These are phyloP conservation scores for Saccharomycopsis javanensis DNA, from an alignment of 805 yeast species.

Conservation along the genomic window DNA sequence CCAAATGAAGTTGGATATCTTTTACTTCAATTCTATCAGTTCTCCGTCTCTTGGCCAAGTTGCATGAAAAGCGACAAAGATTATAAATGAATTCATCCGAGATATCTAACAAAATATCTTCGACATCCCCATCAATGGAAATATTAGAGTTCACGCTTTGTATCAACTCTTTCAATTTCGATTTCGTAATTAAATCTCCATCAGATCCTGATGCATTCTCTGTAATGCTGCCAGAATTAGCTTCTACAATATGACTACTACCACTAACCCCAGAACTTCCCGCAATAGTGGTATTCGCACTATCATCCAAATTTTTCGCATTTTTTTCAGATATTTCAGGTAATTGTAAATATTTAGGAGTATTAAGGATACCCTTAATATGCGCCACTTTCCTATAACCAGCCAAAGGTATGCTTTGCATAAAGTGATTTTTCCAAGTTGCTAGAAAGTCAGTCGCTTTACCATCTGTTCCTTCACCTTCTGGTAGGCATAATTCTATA, in stretches of 20 bases:
- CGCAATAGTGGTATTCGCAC: slow-evolving; percentile 2
- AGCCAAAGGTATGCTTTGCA: background rate
- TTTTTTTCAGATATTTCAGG: slow-evolving; percentile 24
- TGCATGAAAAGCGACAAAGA: slow-evolving; percentile 88
- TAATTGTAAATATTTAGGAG: slow-evolving; percentile 23
- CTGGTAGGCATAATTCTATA: background rate
- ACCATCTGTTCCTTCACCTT: background rate
- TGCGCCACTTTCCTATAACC: slow-evolving; percentile 18
- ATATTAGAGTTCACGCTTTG: slow-evolving; percentile 81
- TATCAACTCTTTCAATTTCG: slow-evolving; percentile 83
- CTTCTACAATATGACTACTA: background rate
- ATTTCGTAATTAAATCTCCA: slow-evolving; percentile 67
- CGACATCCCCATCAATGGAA: slow-evolving; percentile 89
- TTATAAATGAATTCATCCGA: slow-evolving; percentile 93
- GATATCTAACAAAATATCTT: slow-evolving; percentile 77
- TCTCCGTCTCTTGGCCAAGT: slow-evolving; percentile 89
- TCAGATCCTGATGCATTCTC: slow-evolving; percentile 27
- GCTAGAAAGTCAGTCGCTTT: background rate
- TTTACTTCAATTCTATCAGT: slow-evolving; percentile 77
- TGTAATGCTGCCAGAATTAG: background rate
- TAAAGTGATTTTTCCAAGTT: background rate
- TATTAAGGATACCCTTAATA: slow-evolving; percentile 24
- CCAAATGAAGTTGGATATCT: slow-evolving; percentile 87
- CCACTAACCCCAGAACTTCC: background rate
- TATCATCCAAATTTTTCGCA: slow-evolving; percentile 26